These are phyloP conservation scores for Trichoderma hamatum DNA, from an alignment of 2,329 filamentous ascomycete species.

Conservation along the genomic window DNA sequence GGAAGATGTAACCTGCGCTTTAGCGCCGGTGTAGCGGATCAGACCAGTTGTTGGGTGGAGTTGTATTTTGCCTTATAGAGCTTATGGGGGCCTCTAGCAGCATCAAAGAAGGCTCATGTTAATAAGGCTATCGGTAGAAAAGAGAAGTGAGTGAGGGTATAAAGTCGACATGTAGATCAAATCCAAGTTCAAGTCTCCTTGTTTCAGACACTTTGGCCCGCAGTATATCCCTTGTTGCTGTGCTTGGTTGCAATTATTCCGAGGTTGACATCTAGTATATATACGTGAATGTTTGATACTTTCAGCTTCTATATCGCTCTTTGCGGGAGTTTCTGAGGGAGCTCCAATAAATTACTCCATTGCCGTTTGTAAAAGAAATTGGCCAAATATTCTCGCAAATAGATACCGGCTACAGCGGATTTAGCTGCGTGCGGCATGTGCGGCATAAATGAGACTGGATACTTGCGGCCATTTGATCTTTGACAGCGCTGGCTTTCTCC, in stretches of 20 bases:
- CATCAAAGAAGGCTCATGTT: background rate
- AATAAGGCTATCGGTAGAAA: background rate
- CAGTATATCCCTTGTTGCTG: background rate
- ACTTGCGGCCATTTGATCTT: background rate
- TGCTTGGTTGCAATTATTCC: background rate
- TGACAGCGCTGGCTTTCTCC: background rate
- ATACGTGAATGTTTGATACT: too few species aligned
- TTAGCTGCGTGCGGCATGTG: background rate
- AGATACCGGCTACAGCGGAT: background rate
- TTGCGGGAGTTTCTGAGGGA: background rate
- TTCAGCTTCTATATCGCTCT: too few species aligned
- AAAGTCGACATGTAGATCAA: background rate
- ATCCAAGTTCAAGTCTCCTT: background rate
- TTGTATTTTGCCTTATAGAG: background rate
- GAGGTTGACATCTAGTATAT: too few species aligned
- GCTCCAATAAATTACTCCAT: background rate
- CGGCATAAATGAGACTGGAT: background rate
- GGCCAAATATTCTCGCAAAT: background rate
- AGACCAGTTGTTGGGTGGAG: constrained; percentile 1
- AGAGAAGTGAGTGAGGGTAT: background rate
- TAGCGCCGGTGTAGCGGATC: constrained; percentile 26
- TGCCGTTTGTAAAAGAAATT: background rate
- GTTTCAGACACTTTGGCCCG: background rate
- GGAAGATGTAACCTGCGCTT: constrained; percentile 27
- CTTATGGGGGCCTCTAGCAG: background rate